Evolutionary conservation across 202 grass and related monocot genomes (phyloP).

Genomic region (Zizania palustris): DNA sequence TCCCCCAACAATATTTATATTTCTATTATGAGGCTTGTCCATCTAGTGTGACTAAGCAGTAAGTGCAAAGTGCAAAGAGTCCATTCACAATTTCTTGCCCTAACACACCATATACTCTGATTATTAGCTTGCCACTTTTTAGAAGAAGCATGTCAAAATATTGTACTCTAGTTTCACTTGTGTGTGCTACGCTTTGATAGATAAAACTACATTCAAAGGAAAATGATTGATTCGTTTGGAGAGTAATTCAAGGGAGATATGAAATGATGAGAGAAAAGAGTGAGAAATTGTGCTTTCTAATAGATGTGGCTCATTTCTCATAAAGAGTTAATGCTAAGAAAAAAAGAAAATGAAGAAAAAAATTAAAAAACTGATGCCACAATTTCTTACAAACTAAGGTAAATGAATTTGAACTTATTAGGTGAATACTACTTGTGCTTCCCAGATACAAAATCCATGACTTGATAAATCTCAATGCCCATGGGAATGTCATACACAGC

Average conservation of each 20-base stretch:
- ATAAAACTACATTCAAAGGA: background rate
- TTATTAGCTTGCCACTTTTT: background rate
- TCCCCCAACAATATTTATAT: conserved; percentile 34
- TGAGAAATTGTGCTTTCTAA: conserved; percentile 11
- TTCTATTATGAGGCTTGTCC: conserved; percentile 3
- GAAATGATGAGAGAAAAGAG: background rate
- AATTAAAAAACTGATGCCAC: conserved; percentile 7
- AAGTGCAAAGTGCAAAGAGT: conserved; percentile 15
- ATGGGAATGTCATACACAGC: background rate
- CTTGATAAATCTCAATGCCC: background rate
- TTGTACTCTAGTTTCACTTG: background rate
- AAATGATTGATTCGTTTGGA: conserved; percentile 4
- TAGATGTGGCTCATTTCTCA: background rate
- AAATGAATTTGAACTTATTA: conserved; percentile 13
- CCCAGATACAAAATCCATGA: background rate
- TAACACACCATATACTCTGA: background rate
- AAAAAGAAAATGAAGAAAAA: conserved; percentile 5
- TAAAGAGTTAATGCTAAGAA: background rate
- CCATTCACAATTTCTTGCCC: conserved; percentile 14
- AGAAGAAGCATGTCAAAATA: conserved; percentile 12
- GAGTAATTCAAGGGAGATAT: conserved; percentile 11
- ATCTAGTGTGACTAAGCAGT: conserved; percentile 22
- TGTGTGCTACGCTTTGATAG: background rate
- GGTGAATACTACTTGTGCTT: conserved; percentile 9
- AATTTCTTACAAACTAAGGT: conserved; percentile 1